phyloP scores from a whole-genome alignment of 2,329 filamentous ascomycete species.

The Colletotrichum phormii region DNA sequence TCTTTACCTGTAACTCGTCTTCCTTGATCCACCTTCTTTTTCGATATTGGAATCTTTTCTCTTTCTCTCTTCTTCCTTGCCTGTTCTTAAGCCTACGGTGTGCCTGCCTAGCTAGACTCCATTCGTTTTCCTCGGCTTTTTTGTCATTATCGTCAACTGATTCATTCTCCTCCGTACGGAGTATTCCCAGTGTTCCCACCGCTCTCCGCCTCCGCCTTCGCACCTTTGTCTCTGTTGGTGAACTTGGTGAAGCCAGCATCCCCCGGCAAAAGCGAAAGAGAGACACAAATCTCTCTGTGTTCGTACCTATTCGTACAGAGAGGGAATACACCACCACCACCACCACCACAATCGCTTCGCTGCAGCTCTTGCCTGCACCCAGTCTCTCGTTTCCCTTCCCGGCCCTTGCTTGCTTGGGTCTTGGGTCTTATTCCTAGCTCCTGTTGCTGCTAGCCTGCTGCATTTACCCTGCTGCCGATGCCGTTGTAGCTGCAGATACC shows the following conservation, averaged over 20 bases:
- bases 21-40: conserved; percentile 14
- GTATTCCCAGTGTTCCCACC: not conserved
- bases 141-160: not conserved
- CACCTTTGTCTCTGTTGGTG: not conserved
- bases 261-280: conserved; percentile 11
- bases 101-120: not conserved
- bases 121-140: conserved; percentile 21
- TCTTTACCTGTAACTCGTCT: conserved; percentile 34
- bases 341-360: conserved; percentile 26
- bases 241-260: conserved; percentile 11
- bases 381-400: conserved; percentile 21
- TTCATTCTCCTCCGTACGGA: not conserved
- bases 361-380: conserved; percentile 13
- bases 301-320: not conserved
- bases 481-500: conserved; percentile 31
- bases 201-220: not conserved
- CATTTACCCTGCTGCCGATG: conserved; percentile 7
- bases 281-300: not conserved
- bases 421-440: conserved; percentile 5
- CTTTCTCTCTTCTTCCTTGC: conserved; percentile 4
- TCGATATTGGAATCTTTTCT: conserved; percentile 16
- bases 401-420: conserved; percentile 21
- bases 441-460: not conserved
- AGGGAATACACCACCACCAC: not conserved
- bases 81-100: not conserved